A percentile compares a stretch with the other conserved stretches of the same genome.
Conservation (phyloP, 805 yeast species). For the Candida boleticola region DNA sequence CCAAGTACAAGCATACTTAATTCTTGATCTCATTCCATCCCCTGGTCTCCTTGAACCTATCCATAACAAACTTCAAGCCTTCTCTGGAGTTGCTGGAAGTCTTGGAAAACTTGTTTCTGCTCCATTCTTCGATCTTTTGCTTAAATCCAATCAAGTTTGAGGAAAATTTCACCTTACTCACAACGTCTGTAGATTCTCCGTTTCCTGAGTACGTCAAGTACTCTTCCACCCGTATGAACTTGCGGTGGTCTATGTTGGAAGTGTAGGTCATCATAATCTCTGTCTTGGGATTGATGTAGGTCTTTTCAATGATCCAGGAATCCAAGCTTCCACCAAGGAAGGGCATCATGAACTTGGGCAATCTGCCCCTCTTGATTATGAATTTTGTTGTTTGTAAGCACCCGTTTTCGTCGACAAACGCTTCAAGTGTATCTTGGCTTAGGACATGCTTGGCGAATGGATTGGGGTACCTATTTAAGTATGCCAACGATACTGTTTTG, state of each 20-base stretch:
- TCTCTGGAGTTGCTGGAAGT: constrained; percentile 63
- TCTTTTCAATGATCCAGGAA: constrained; percentile 79
- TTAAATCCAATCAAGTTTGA: constrained; percentile 69
- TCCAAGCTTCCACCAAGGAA: constrained; percentile 68
- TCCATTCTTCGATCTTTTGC: constrained; percentile 79
- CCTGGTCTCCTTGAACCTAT: constrained; percentile 42
- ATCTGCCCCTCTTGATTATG: constrained; percentile 72
- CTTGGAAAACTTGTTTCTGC: constrained; percentile 64
- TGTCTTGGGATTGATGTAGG: constrained; percentile 63
- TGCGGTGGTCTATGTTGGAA: constrained; percentile 80
- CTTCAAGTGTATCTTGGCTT: constrained; percentile 74
- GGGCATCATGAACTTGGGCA: constrained; percentile 78
- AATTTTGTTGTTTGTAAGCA: constrained; percentile 69
- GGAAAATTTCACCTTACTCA: constrained; percentile 64
- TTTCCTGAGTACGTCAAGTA: constrained; percentile 53
- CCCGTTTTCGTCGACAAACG: constrained; percentile 58
- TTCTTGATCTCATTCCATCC: constrained; percentile 1
- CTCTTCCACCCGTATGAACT: constrained; percentile 77
- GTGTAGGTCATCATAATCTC: constrained; percentile 65
- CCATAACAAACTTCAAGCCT: constrained; percentile 81
- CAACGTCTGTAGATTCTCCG: constrained; percentile 42
- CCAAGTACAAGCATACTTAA: too few relatives aligned
- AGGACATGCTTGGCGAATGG: constrained; percentile 86
- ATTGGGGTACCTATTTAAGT: constrained; percentile 59
- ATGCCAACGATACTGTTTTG: constrained; percentile 70